A percentile compares a stretch with the other conserved stretches of the same genome.
These are phyloP conservation scores for Grigorovia transvaalensis DNA, from an alignment of 805 yeast species.

Conservation along the genomic window DNA sequence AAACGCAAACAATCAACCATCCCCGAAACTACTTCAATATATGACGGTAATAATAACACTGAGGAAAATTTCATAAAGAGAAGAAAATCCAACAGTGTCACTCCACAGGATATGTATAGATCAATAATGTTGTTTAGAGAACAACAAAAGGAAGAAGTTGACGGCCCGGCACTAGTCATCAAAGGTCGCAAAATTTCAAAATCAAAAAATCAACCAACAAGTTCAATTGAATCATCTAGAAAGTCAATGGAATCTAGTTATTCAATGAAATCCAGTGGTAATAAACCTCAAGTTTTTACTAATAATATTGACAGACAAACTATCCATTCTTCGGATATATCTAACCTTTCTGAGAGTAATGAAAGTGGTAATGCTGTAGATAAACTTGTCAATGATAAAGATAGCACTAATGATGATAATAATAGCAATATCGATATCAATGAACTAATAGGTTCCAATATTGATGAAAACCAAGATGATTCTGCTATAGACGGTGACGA, in stretches of 20 bases:
- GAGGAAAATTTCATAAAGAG: slow-evolving; percentile 26
- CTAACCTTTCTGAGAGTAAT: slow-evolving; percentile 2
- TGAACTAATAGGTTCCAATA: neutral
- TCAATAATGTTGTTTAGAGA: slow-evolving; percentile 74
- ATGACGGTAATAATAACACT: neutral
- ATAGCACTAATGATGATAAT: neutral
- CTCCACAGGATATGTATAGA: slow-evolving; percentile 75
- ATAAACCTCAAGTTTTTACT: too few species aligned
- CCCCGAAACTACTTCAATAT: too few species aligned
- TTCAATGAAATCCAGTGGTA: too few species aligned
- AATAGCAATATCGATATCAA: neutral
- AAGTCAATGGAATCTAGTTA: neutral
- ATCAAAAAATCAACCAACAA: slow-evolving; percentile 7
- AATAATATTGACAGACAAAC: slow-evolving; percentile 2
- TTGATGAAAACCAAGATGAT: neutral
- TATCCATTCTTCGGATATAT: slow-evolving; percentile 2
- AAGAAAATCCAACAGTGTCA: slow-evolving; percentile 38
- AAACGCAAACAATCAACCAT: neutral
- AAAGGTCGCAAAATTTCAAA: slow-evolving; percentile 44
- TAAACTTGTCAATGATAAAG: slow-evolving; percentile 1
- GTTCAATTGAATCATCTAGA: neutral
- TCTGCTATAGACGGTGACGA: slow-evolving; percentile 1
- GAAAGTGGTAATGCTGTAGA: neutral
- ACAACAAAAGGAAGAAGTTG: slow-evolving; percentile 38
- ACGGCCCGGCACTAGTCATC: slow-evolving; percentile 71